These are phyloP conservation scores for Solanum dulcamara DNA, from an alignment of 257 asterid species.

Conservation along the genomic window DNA sequence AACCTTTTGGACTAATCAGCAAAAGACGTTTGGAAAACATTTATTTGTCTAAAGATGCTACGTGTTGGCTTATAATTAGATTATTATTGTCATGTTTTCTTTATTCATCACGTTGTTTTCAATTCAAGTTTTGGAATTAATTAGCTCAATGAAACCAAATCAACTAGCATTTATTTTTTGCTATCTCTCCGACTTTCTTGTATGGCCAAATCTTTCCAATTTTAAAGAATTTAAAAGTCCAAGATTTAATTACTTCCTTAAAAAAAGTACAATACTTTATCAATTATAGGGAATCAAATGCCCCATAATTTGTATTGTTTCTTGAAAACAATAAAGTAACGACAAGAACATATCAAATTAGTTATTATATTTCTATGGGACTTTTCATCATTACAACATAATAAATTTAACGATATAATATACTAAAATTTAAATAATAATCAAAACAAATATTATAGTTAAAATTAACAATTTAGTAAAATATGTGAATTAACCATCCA, in stretches of 20 bases:
- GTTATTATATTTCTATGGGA: rapidly evolving
- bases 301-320: background rate
- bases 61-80: background rate
- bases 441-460: background rate
- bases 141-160: background rate
- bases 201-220: background rate
- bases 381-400: rapidly evolving
- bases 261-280: background rate
- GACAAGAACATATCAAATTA: background rate
- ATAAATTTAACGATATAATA: too few relatives aligned
- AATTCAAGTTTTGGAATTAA: background rate
- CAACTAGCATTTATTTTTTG: background rate
- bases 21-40: background rate
- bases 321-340: background rate
- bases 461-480: background rate
- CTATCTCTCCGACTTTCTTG: background rate
- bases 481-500: background rate
- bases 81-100: background rate
- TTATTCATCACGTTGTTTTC: background rate
- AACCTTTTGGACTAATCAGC: background rate
- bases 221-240: background rate
- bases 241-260: background rate
- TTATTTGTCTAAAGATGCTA: background rate
- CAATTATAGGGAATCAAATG: background rate
- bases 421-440: background rate